phyloP scores from a whole-genome alignment of 306 rosid genomes.

The Cucumis melo region DNA sequence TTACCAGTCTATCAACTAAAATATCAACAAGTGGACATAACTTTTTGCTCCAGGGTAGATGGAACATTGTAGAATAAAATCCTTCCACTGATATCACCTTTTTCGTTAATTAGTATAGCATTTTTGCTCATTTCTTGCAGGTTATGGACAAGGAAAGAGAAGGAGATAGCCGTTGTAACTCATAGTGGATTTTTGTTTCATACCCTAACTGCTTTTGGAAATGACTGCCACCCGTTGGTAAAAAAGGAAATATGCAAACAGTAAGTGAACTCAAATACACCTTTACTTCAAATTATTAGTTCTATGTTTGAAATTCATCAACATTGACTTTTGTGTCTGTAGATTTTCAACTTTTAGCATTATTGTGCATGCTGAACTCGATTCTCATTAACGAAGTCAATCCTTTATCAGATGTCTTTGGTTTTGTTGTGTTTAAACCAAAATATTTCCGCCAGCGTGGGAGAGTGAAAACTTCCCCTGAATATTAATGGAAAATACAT shows the following conservation, averaged over 20 bases:
- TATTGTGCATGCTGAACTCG: not conserved
- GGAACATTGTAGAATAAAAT: not conserved
- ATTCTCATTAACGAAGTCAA: not conserved
- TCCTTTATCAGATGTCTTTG: not conserved
- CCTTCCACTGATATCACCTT: not conserved
- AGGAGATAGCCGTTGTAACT: conserved; percentile 82
- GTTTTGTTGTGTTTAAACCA: not conserved
- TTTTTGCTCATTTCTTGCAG: conserved; percentile 18
- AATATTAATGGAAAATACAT: not conserved
- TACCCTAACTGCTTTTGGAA: conserved; percentile 40
- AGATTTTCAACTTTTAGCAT: not conserved
- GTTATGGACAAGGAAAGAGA: conserved; percentile 75
- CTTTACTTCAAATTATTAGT: not conserved
- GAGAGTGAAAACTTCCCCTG: no score
- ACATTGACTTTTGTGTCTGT: not conserved
- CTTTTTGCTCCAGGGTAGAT: not conserved
- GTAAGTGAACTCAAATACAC: conserved; percentile 29
- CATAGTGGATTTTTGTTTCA: conserved; percentile 76
- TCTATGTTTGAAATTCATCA: not conserved
- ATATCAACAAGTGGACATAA: not conserved
- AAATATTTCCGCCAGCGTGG: not conserved
- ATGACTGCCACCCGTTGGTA: conserved; percentile 58
- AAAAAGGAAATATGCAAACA: conserved; percentile 67
- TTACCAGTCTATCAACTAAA: no score
- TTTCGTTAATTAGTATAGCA: not conserved